Evolutionary conservation across 2,329 filamentous ascomycete species (phyloP).

Genomic region (Fusarium sulawesiense): DNA sequence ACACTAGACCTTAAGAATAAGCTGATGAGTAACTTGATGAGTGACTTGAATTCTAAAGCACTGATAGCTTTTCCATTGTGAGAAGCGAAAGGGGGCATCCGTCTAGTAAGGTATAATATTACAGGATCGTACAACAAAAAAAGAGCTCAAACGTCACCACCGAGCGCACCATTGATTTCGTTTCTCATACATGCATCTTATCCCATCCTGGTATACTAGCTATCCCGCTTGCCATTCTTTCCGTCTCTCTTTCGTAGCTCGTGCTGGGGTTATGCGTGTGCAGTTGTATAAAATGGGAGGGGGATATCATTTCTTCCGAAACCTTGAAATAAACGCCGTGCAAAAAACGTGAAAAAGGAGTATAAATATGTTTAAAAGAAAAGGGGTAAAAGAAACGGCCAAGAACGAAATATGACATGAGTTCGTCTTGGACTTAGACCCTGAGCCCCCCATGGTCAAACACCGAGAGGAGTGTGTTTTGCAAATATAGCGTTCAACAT

Average conservation of each 20-base stretch:
- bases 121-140: conserved; percentile 37
- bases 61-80: neutral
- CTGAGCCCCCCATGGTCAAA: conserved; percentile 31
- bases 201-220: conserved; percentile 20
- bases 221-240: conserved; percentile 22
- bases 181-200: conserved; percentile 25
- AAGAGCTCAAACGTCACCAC: conserved; percentile 14
- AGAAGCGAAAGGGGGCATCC: conserved; percentile 19
- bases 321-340: conserved; percentile 43
- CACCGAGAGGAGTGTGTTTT: conserved; percentile 35
- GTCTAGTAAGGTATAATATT: conserved; percentile 41
- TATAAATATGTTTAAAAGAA: neutral
- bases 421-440: conserved; percentile 20
- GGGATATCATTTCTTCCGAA: conserved; percentile 47
- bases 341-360: conserved; percentile 14
- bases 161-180: conserved; percentile 12
- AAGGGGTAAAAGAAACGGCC: neutral
- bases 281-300: conserved; percentile 36
- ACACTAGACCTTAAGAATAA: neutral
- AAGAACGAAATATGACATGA: neutral
- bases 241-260: conserved; percentile 29
- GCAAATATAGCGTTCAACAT: neutral
- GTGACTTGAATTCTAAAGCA: neutral
- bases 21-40: neutral
- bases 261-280: conserved; percentile 22